Base-by-base conservation (phyloP, 1,284 basidiomycete species). In the Grifola frondosa region DNA sequence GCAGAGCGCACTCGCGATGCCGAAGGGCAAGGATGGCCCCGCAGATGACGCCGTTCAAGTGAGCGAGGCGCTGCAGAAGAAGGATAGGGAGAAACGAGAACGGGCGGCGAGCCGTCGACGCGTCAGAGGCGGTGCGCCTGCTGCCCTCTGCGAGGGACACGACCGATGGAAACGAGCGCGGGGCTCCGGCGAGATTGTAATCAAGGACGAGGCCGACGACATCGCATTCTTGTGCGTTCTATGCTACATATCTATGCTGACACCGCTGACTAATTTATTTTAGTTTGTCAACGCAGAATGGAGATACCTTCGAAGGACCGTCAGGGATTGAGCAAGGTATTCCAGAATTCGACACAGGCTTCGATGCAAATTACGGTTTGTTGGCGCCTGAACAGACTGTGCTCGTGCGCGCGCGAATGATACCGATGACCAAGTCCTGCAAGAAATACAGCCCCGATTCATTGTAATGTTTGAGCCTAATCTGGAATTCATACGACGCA, bases 401-500 rank as follows among this genome's bases (percentile, higher is more conserved):
- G 12, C 69, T 98, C 15, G 80, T 99, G 20, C 80, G 94, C 1
- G 80, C 91, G 0, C 88, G 0, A 94, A 94, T 33, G 96, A 98
- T 57, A 83, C 88, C 5, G 96, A 99, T 58, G 96, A 99, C 63
- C 78, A 84, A 30, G 69, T 97, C 36, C 71, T 99, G 22, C 80
- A 87, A 42, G 96, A 99, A 62, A 74, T 98, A 2, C 76, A 88
- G 44, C 97, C 97, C 2, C 81, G 88, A 44, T 97, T 94, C 60
- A 85, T 97, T 40, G 81, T 98, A 33, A 90, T 98, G 88, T 95
- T 90, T 58, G 97, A 99, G 58, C 94, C 96, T 1, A 91, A 87
- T 59, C 84, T 93, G 53, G 87, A 95, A 38, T 99, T 98, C 56
- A 81, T 98, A 28, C 76, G 97, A 20, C 78, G 96, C 0, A 76